Evolutionary conservation across 257 asterid genomes (phyloP).

Genomic region (Craterostigma plantagineum): DNA sequence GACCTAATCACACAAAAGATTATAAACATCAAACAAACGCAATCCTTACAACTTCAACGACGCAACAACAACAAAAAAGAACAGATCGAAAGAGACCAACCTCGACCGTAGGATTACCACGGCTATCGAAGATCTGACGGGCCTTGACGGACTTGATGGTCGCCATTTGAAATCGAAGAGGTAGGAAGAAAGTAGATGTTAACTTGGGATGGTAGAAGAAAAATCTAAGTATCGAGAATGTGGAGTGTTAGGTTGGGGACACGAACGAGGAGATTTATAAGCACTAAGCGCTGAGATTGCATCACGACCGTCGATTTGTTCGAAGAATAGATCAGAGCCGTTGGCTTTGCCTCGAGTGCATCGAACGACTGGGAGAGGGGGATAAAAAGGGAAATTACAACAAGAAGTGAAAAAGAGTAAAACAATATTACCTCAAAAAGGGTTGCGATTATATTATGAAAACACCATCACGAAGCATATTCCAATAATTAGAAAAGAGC

Average conservation of each 20-base stretch:
- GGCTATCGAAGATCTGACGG: conserved; percentile 92
- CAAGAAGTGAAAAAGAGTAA: too few species aligned
- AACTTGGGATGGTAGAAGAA: conserved; percentile 7
- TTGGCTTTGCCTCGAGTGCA: too few species aligned
- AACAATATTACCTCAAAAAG: too few species aligned
- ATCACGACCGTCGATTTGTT: conserved; percentile 33
- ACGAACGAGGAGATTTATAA: neutral
- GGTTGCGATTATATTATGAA: too few species aligned
- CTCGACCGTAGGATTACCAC: conserved; percentile 95
- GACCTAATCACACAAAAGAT: conserved; percentile 21
- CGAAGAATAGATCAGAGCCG: too few species aligned
- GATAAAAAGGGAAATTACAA: too few species aligned
- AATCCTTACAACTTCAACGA: neutral
- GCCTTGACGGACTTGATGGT: conserved; percentile 66
- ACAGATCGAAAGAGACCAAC: conserved; percentile 22
- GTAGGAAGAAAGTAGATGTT: too few species aligned
- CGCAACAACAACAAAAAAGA: neutral
- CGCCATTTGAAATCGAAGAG: conserved; percentile 23
- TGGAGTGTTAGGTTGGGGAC: neutral
- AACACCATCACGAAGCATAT: too few species aligned
- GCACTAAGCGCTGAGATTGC: conserved; percentile 6
- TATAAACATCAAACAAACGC: neutral
- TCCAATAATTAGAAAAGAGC: too few species aligned
- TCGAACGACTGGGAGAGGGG: too few species aligned
- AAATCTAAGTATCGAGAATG: too few species aligned